phyloP scores from a whole-genome alignment of 257 asterid genomes.

The Solanum sitiens region DNA sequence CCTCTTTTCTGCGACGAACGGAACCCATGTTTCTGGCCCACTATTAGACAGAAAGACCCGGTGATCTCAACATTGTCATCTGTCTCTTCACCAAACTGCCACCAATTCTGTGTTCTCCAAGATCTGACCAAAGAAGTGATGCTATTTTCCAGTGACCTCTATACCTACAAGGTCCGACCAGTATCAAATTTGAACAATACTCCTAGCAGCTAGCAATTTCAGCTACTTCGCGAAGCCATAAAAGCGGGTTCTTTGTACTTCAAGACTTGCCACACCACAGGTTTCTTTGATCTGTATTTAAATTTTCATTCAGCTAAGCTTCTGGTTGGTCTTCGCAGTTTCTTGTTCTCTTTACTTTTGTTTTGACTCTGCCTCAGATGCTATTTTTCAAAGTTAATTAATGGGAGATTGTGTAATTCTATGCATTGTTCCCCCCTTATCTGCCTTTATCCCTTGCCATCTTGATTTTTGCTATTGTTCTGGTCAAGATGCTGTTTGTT shows the following conservation, averaged over 20 bases:
- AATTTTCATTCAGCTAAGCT: neutral
- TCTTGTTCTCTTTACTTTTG: neutral
- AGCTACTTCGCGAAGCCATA: neutral
- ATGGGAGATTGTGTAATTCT: neutral
- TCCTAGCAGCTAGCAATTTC: neutral
- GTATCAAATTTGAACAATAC: neutral
- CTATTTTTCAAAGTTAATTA: neutral
- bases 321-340: neutral
- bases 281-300: neutral
- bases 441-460: neutral
- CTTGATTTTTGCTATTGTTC: neutral
- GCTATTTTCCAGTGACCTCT: neutral
- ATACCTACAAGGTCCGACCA: neutral
- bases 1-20: neutral
- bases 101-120: neutral
- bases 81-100: neutral
- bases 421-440: neutral
- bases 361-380: neutral
- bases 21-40: neutral
- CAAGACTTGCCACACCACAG: neutral
- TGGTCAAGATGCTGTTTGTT: neutral
- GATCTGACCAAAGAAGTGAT: neutral
- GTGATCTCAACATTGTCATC: neutral
- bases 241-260: neutral
- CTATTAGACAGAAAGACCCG: neutral